Evolutionary conservation across 805 yeast genomes (phyloP).

Genomic region (Barnettozyma populi): DNA sequence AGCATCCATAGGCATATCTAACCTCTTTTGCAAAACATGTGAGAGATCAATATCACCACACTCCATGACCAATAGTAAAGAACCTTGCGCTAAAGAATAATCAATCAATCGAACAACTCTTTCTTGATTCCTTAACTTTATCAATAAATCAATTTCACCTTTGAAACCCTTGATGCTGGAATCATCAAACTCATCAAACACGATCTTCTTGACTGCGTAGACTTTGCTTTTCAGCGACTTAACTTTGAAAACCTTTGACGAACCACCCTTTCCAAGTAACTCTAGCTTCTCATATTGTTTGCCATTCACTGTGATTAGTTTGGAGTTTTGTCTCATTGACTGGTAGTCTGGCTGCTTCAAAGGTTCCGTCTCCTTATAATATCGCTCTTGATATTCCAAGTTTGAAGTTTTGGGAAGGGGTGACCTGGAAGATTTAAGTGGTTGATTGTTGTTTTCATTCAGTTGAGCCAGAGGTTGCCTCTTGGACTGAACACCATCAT

Average conservation of each 20-base stretch:
- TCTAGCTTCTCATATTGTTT: slow-evolving; percentile 69
- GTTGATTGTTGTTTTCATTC: slow-evolving; percentile 10
- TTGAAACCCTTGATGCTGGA: slow-evolving; percentile 71
- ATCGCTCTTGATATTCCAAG: slow-evolving; percentile 13
- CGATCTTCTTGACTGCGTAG: slow-evolving; percentile 78
- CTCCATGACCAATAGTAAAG: slow-evolving; percentile 79
- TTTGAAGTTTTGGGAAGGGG: neutral
- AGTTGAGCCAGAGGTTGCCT: slow-evolving; percentile 20
- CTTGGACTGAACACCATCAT: slow-evolving; percentile 1
- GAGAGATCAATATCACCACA: slow-evolving; percentile 92
- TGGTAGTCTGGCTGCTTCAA: slow-evolving; percentile 22
- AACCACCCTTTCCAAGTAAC: slow-evolving; percentile 83
- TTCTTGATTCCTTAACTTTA: slow-evolving; percentile 50
- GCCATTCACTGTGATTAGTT: slow-evolving; percentile 44
- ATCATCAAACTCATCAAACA: slow-evolving; percentile 76
- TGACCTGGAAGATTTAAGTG: slow-evolving; percentile 2
- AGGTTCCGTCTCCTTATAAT: slow-evolving; percentile 19
- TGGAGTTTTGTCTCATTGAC: slow-evolving; percentile 13
- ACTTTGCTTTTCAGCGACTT: slow-evolving; percentile 49
- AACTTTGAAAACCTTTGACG: slow-evolving; percentile 85
- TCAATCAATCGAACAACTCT: slow-evolving; percentile 79
- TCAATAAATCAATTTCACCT: slow-evolving; percentile 79
- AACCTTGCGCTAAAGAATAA: slow-evolving; percentile 58
- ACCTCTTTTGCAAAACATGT: slow-evolving; percentile 60
- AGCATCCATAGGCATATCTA: slow-evolving; percentile 49